These are phyloP conservation scores for Thielaviopsis ethacetica DNA, from an alignment of 2,329 filamentous ascomycete species.

Conservation along the genomic window DNA sequence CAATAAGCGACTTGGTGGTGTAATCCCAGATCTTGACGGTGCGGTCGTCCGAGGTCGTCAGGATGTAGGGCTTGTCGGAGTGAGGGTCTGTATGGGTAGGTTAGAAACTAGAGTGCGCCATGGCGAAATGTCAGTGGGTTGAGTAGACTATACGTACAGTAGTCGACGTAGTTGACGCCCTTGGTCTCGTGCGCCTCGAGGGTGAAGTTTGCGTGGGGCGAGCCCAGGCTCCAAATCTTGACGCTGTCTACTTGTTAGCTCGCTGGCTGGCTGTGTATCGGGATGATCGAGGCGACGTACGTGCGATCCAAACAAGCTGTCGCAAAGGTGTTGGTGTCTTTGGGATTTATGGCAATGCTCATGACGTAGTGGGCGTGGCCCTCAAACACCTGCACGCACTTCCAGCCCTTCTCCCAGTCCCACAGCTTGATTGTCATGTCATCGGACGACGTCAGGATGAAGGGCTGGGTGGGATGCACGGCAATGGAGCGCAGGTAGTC, in stretches of 20 bases:
- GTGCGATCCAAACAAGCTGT: slow-evolving; percentile 80
- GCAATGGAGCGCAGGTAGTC: slow-evolving; percentile 97
- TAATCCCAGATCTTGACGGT: slow-evolving; percentile 99
- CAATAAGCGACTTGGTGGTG: slow-evolving; percentile 92
- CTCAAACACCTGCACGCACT: slow-evolving; percentile 92
- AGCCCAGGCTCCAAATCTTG: slow-evolving; percentile 95
- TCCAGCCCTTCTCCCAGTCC: slow-evolving; percentile 99
- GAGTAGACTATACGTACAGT: slow-evolving; percentile 23
- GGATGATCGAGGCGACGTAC: background rate
- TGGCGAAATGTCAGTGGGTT: background rate
- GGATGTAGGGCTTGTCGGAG: slow-evolving; percentile 66
- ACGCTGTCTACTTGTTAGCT: slow-evolving; percentile 39
- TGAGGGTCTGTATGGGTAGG: slow-evolving; percentile 32
- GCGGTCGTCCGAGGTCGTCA: slow-evolving; percentile 90
- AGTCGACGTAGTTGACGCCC: slow-evolving; percentile 96
- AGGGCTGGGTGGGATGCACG: slow-evolving; percentile 88
- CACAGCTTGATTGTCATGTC: slow-evolving; percentile 98
- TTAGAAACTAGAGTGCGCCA: background rate
- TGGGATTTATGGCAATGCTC: slow-evolving; percentile 92
- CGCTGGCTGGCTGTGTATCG: background rate
- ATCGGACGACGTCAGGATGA: slow-evolving; percentile 90
- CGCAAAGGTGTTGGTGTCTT: slow-evolving; percentile 82
- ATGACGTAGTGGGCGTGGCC: slow-evolving; percentile 95
- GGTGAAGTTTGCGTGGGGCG: slow-evolving; percentile 87
- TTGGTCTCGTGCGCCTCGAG: slow-evolving; percentile 94